Base-by-base conservation (phyloP, 2,329 filamentous ascomycete genomes). In the Aspergillus fumigatiaffinis region DNA sequence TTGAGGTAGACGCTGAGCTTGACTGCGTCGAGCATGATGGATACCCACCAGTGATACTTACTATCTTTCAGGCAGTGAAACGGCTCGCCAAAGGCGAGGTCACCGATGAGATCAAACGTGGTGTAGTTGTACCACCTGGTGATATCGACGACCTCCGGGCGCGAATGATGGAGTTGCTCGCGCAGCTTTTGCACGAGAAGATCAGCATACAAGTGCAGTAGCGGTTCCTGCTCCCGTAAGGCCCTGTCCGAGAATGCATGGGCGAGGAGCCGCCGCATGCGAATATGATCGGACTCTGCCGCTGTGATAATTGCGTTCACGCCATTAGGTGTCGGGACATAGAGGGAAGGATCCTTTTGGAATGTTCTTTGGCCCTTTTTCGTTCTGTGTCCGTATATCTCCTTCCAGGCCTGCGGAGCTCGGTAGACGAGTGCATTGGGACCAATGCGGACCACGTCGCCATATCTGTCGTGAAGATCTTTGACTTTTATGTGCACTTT, bases 31-130 rank as follows among this genome's bases (percentile, higher is more conserved):
- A 71, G 72, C 0, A 79, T 64, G 35, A 73, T 65, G 0, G 67
- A 61, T 4, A 79, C 73, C 73, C 74, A 79, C 5, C 69, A 68
- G 59, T 78, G 72, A 23, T 71, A 71, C 10, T 71, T 64, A 1
- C 65, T 67, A 4, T 67, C 66, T 26, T 69, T 60, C 2, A 80
- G 60, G 47, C 73, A 76, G 17, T 68, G 64, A 57, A 79, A 79
- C 1, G 69, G 57, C 29, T 77, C 71, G 1, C 76, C 75, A 51
- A 78, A 78, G 0, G 70, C 65, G 0, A 79, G 55, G 29, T 78
- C 74, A 0, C 75, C 75, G 42, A 78, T 72, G 21, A 78, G 68
- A 53, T 79, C 75, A 53, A 77, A 78, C 2, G 71, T 72, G 1
- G 68, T 67, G 47, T 63, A 75, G 28, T 73, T 74, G 49, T 66